Conservation (phyloP, 345 rosid species). For the Murraya paniculata region DNA sequence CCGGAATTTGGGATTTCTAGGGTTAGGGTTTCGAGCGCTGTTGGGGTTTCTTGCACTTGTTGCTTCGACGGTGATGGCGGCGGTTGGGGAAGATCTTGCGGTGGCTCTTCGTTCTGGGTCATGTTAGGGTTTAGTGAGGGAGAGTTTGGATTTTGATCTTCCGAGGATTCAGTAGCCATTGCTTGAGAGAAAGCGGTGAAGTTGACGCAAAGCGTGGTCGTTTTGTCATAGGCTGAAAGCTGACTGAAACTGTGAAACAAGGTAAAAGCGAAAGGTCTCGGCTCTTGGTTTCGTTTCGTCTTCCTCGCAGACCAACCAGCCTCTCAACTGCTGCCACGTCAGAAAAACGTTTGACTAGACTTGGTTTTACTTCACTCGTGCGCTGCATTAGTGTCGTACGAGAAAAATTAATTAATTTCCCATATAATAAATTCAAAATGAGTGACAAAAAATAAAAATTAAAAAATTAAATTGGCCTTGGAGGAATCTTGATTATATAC, state of each 20-base stretch:
- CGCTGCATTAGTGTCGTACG: no score
- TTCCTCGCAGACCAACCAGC: not conserved
- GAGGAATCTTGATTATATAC: no score
- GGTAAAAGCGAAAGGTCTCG: slow-evolving; percentile 14
- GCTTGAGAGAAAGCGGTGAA: not conserved
- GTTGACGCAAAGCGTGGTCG: slow-evolving; percentile 23
- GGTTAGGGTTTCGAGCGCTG: slow-evolving; percentile 15
- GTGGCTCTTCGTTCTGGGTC: not conserved
- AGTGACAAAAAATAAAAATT: no score
- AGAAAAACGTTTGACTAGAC: not conserved
- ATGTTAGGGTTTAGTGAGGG: not conserved
- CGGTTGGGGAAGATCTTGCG: no score
- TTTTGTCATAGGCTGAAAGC: slow-evolving; percentile 23
- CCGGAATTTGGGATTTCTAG: slow-evolving; percentile 13
- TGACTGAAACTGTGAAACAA: no score
- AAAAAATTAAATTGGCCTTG: no score
- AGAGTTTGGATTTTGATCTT: not conserved
- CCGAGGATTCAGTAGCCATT: not conserved
- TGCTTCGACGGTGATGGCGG: not conserved
- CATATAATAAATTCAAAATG: no score
- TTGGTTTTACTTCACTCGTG: not conserved
- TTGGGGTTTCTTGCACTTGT: not conserved
- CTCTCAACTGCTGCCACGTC: not conserved
- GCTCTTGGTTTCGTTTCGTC: not conserved
- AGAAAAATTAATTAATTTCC: no score